A percentile compares a stretch with the other conserved stretches of the same genome.
Evolutionary conservation across 305 asterid species (phyloP).

Genomic region (Fraxinus dipetala): DNA sequence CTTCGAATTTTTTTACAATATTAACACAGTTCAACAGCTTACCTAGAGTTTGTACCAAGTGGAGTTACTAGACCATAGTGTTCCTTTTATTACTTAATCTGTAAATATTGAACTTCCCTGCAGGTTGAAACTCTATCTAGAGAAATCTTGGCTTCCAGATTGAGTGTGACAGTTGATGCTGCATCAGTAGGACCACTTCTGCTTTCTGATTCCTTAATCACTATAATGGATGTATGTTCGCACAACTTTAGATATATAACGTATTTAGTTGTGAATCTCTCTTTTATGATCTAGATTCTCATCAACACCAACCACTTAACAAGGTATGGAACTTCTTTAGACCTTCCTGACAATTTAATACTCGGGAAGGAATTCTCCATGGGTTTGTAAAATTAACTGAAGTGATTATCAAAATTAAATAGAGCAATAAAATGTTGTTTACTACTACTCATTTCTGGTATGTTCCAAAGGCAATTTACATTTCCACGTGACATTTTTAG

Average conservation of each 20-base stretch:
- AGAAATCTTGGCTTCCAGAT: conserved; percentile 90
- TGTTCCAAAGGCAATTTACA: neutral
- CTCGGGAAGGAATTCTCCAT: neutral
- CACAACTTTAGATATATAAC: neutral
- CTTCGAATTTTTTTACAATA: neutral
- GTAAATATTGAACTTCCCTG: conserved; percentile 25
- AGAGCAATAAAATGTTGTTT: neutral
- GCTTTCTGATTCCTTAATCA: conserved; percentile 76
- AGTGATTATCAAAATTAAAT: neutral
- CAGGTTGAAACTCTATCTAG: conserved; percentile 86
- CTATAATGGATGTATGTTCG: conserved; percentile 87
- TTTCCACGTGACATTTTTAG: neutral
- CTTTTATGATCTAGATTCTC: neutral
- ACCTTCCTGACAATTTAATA: neutral
- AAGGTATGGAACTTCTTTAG: neutral
- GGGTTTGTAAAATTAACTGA: neutral
- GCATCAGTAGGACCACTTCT: conserved; percentile 77
- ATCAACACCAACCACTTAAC: neutral
- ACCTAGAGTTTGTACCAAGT: neutral
- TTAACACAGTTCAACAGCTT: neutral
- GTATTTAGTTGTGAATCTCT: neutral
- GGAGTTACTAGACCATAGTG: neutral
- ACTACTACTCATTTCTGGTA: neutral
- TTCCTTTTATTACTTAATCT: conserved; percentile 13
- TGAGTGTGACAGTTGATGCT: conserved; percentile 73